These are phyloP conservation scores for Silybum marianum DNA, from an alignment of 129 eudicot genomes.

Conservation along the genomic window DNA sequence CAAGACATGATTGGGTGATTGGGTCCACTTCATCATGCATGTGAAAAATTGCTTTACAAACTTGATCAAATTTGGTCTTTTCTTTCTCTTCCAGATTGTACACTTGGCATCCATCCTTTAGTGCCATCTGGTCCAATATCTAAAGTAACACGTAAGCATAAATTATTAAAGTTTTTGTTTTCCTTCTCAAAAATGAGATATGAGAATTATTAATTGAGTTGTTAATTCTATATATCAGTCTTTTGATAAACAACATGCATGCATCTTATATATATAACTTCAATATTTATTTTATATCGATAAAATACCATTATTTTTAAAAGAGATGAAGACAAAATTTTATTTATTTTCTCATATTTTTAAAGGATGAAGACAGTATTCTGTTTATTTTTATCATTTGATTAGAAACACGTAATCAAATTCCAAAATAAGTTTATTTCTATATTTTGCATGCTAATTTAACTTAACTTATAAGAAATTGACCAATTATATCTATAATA, in stretches of 20 bases:
- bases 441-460: not conserved
- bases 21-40: conserved; percentile 25
- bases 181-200: not conserved
- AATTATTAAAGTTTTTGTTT: conserved; percentile 9
- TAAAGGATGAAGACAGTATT: not conserved
- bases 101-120: conserved; percentile 19
- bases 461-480: not conserved
- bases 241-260: not conserved
- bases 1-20: conserved; percentile 26
- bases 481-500: not conserved
- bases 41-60: conserved; percentile 10
- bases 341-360: no score
- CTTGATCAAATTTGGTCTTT: conserved; percentile 17
- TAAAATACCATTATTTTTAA: no score
- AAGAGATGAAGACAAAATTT: no score
- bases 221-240: not conserved
- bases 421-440: not conserved
- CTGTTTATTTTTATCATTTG: no score
- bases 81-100: not conserved
- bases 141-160: conserved; percentile 6
- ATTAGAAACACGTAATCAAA: not conserved
- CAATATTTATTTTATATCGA: no score
- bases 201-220: not conserved
- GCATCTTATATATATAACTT: not conserved
- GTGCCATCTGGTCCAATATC: conserved; percentile 14